Evolutionary conservation across 495 filamentous ascomycete species (phyloP).

Genomic region (Aspergillus biplanus): DNA sequence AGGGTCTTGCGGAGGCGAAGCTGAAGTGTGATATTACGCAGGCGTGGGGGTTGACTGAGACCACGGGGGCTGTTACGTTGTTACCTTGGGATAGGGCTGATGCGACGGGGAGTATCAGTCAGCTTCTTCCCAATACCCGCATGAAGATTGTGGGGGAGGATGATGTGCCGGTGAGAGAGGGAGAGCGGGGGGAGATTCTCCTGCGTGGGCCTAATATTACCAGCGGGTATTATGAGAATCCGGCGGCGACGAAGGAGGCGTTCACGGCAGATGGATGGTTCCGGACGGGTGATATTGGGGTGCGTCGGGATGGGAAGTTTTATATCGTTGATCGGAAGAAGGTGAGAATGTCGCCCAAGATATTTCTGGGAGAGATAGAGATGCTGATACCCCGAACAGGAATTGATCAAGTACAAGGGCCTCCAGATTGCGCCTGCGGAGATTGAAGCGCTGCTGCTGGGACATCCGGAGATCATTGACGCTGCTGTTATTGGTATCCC

Average conservation of each 20-base stretch:
- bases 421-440: not conserved
- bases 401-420: not conserved
- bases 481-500: not conserved
- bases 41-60: conserved; percentile 1
- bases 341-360: too few relatives aligned
- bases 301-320: conserved; percentile 1
- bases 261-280: conserved; percentile 10
- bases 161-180: not conserved
- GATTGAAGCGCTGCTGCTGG: not conserved
- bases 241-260: not conserved
- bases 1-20: not conserved
- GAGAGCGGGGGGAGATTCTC: not conserved
- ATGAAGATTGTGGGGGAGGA: not conserved
- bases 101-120: not conserved
- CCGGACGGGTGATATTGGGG: conserved; percentile 2
- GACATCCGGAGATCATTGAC: not conserved
- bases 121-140: not conserved
- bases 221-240: not conserved
- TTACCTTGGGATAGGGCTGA: not conserved
- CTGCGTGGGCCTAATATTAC: not conserved
- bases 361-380: too few relatives aligned
- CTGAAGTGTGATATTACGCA: not conserved
- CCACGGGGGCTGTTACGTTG: not conserved
- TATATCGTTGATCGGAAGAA: conserved; percentile 12
- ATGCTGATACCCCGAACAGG: not conserved